A percentile compares a stretch with the other conserved stretches of the same genome.
Conservation (phyloP, 306 rosid genomes). For the Geum urbanum region DNA sequence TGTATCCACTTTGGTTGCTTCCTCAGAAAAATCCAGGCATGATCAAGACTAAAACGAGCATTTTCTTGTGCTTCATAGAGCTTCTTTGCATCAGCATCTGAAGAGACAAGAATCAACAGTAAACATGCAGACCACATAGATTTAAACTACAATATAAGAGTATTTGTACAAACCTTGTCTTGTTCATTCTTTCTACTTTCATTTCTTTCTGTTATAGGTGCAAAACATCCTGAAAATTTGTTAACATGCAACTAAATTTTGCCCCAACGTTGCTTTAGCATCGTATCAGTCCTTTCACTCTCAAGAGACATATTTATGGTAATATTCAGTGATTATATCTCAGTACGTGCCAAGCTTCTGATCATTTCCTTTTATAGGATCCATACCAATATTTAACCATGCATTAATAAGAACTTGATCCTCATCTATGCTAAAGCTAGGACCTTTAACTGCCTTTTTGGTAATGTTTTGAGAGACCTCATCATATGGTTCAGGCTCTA, state of each 20-base stretch:
- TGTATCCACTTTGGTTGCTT: too few species aligned
- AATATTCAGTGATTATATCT: not conserved
- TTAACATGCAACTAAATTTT: not conserved
- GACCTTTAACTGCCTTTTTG: not conserved
- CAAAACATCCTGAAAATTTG: not conserved
- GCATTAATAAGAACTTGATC: not conserved
- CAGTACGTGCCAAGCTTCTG: not conserved
- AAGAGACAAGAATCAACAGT: too few species aligned
- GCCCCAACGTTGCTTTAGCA: not conserved
- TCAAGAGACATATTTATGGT: not conserved
- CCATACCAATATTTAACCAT: not conserved
- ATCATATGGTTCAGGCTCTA: not conserved
- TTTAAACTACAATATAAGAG: too few species aligned
- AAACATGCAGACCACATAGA: too few species aligned
- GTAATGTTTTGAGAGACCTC: not conserved
- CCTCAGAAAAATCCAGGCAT: too few species aligned
- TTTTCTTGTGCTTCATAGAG: too few species aligned
- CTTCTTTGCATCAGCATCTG: too few species aligned
- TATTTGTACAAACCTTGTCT: too few species aligned
- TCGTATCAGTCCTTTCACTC: not conserved
- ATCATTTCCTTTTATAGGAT: not conserved
- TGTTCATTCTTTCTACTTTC: too few species aligned
- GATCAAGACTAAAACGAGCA: too few species aligned
- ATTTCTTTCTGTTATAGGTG: too few species aligned
- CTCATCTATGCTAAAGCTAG: not conserved